Conservation (phyloP, 2,329 filamentous ascomycete genomes). For the Fusarium coffeatum region DNA sequence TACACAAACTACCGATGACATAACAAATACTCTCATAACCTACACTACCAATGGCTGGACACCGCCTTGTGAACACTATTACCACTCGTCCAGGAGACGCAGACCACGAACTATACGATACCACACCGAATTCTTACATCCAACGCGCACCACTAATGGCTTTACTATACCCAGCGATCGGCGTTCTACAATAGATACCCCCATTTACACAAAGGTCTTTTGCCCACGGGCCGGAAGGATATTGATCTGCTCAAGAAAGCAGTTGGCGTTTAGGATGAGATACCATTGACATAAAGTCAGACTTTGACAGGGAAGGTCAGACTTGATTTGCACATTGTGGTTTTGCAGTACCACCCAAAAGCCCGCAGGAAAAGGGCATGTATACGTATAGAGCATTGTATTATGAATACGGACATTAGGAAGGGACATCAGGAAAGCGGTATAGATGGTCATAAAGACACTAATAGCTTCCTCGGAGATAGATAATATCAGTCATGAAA, state of each 20-base stretch:
- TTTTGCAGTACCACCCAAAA: not conserved
- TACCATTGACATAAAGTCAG: not conserved
- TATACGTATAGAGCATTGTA: constrained; percentile 1
- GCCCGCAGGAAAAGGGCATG: not conserved
- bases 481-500: not conserved
- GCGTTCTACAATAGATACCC: not conserved
- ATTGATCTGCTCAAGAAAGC: not conserved
- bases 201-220: not conserved
- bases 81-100: not conserved
- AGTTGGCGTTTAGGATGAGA: not conserved
- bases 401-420: not conserved
- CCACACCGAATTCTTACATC: not conserved
- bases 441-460: constrained; percentile 1
- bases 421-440: constrained; percentile 1
- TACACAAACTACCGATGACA: not conserved
- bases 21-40: rapidly evolving
- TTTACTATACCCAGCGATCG: not conserved
- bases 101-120: not conserved
- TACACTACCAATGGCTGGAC: not conserved
- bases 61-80: not conserved
- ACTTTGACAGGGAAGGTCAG: not conserved
- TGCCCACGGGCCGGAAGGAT: not conserved
- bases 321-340: not conserved
- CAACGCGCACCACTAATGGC: not conserved
- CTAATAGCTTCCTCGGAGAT: not conserved